Conservation (phyloP, 1,284 basidiomycete genomes). For the Pyrrhoderma noxium region DNA sequence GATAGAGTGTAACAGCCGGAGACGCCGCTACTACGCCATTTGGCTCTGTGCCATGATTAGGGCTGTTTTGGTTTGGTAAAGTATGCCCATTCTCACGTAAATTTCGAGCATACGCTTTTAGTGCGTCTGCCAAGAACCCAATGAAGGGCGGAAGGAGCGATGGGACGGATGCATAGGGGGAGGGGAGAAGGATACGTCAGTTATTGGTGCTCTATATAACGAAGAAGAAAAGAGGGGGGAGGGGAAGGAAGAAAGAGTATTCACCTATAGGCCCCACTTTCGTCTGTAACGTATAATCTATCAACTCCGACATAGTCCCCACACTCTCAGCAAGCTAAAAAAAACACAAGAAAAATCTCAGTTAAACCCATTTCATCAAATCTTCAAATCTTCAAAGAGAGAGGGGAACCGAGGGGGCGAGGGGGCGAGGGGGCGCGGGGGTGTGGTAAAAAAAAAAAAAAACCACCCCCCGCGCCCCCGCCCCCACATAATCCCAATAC, state of each 20-base stretch:
- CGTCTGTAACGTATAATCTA: conserved; percentile 49
- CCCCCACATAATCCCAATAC: too few species aligned
- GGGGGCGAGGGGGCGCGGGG: too few species aligned
- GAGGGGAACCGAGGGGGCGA: neutral
- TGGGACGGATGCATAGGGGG: too few species aligned
- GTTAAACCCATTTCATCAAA: too few species aligned
- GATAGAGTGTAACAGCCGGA: conserved; percentile 22
- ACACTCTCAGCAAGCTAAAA: conserved; percentile 67
- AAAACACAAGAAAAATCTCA: conserved; percentile 3
- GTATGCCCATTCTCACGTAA: conserved; percentile 34
- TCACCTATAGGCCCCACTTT: conserved; percentile 53
- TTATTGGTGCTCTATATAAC: conserved; percentile 21
- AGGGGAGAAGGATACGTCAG: neutral
- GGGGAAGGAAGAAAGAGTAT: too few species aligned
- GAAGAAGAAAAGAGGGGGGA: too few species aligned
- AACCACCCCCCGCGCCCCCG: too few species aligned
- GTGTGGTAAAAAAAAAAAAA: too few species aligned
- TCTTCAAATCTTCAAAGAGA: neutral
- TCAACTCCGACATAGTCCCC: conserved; percentile 66
- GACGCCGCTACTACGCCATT: conserved; percentile 20
- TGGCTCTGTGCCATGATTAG: conserved; percentile 4
- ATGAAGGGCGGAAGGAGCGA: too few species aligned
- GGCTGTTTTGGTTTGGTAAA: conserved; percentile 8
- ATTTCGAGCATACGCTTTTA: conserved; percentile 37
- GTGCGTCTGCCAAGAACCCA: conserved; percentile 32